A percentile compares a stretch with the other conserved stretches of the same genome.
These are phyloP conservation scores for Cytospora paraplurivora DNA, from an alignment of 2,329 filamentous ascomycete genomes.

Conservation along the genomic window DNA sequence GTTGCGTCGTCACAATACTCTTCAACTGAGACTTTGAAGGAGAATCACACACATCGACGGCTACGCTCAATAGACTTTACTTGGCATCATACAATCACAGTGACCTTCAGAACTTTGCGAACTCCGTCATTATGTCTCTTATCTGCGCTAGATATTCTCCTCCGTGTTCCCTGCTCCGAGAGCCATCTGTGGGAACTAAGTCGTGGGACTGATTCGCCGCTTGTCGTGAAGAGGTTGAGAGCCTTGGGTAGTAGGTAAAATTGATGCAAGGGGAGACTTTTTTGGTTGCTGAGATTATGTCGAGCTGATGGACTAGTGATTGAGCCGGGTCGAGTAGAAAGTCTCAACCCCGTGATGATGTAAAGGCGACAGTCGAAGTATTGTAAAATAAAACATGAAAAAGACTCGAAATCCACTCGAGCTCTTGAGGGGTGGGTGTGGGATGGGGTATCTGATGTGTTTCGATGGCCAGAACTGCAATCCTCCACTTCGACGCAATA, in stretches of 20 bases:
- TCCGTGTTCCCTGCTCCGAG: constrained; percentile 21
- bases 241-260: constrained; percentile 15
- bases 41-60: neutral
- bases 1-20: neutral
- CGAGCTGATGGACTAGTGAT: constrained; percentile 23
- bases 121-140: constrained; percentile 28
- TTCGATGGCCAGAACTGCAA: constrained; percentile 27
- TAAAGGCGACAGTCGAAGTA: constrained; percentile 19
- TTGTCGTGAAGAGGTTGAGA: constrained; percentile 24
- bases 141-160: constrained; percentile 28
- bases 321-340: constrained; percentile 16
- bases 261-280: constrained; percentile 22
- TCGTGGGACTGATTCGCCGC: constrained; percentile 9
- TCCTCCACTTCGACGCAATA: constrained; percentile 17
- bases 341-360: constrained; percentile 11
- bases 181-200: constrained; percentile 20
- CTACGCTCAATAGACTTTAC: neutral
- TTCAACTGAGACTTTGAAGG: neutral
- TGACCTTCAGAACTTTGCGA: constrained; percentile 4
- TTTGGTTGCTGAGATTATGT: constrained; percentile 24
- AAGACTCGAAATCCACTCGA: constrained; percentile 22
- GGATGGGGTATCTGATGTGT: constrained; percentile 29
- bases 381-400: constrained; percentile 15
- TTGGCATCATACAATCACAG: neutral
- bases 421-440: neutral